phyloP scores from a whole-genome alignment of 1,284 basidiomycete species.

The Trichosporon faecale region DNA sequence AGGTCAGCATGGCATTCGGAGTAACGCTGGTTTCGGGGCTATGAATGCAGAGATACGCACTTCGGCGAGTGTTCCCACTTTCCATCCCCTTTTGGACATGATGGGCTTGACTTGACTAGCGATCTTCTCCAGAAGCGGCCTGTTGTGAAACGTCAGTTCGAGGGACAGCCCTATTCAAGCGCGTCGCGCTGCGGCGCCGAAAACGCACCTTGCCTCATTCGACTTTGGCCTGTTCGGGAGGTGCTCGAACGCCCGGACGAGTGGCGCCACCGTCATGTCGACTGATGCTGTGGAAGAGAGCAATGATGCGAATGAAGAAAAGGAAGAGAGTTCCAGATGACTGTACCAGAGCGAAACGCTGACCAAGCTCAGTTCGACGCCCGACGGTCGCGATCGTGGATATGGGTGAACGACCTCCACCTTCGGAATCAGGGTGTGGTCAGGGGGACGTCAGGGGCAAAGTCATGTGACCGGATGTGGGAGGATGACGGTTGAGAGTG shows the following conservation, averaged over 20 bases:
- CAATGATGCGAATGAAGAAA: neutral
- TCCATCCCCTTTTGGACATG: slow-evolving; percentile 77
- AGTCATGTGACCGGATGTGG: slow-evolving; percentile 4
- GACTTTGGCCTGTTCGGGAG: slow-evolving; percentile 44
- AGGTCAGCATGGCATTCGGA: neutral
- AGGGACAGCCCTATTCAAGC: neutral
- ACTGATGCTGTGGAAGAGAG: neutral
- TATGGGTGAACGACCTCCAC: slow-evolving; percentile 4
- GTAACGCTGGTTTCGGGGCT: neutral
- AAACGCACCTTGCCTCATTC: slow-evolving; percentile 47
- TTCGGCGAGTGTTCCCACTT: slow-evolving; percentile 74
- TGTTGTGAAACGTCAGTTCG: slow-evolving; percentile 19
- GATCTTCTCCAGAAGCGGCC: slow-evolving; percentile 63
- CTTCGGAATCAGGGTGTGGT: neutral
- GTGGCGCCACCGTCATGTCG: slow-evolving; percentile 28
- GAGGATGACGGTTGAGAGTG: neutral
- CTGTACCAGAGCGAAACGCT: neutral
- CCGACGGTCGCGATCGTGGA: neutral
- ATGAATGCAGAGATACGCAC: slow-evolving; percentile 28
- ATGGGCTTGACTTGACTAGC: slow-evolving; percentile 82
- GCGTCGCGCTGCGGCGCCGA: neutral
- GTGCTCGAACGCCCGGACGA: slow-evolving; percentile 48
- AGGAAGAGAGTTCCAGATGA: neutral
- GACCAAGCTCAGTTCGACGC: neutral
- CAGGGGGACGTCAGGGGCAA: neutral